A percentile compares a stretch with the other conserved stretches of the same genome.
These are phyloP conservation scores for Teratosphaeria destructans DNA, from an alignment of 2,329 filamentous ascomycete genomes.

Conservation along the genomic window DNA sequence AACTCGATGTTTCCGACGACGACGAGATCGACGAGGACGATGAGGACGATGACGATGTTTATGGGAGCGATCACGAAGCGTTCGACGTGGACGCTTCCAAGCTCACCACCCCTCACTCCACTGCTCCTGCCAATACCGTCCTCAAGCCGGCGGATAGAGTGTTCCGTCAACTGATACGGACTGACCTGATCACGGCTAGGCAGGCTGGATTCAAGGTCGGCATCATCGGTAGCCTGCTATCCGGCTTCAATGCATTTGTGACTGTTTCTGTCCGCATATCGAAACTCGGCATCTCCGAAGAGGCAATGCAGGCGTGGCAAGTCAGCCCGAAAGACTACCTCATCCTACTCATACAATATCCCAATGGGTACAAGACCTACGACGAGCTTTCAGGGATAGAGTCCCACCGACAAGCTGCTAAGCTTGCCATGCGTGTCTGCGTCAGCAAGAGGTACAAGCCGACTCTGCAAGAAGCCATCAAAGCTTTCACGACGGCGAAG, in stretches of 20 bases:
- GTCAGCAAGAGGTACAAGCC: slow-evolving; percentile 66
- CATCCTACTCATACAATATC: slow-evolving; percentile 59
- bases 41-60: slow-evolving; percentile 27
- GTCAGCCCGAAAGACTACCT: slow-evolving; percentile 58
- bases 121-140: background rate
- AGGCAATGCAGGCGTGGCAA: slow-evolving; percentile 69
- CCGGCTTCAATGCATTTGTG: slow-evolving; percentile 43
- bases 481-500: slow-evolving; percentile 39
- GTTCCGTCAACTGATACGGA: slow-evolving; percentile 19
- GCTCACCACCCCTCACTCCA: slow-evolving; percentile 5
- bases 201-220: slow-evolving; percentile 61
- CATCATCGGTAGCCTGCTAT: slow-evolving; percentile 43
- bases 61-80: slow-evolving; percentile 18
- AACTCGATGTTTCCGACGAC: slow-evolving; percentile 19
- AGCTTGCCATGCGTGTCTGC: slow-evolving; percentile 56
- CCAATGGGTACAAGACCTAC: slow-evolving; percentile 50
- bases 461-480: slow-evolving; percentile 42
- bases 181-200: slow-evolving; percentile 52
- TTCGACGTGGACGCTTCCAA: slow-evolving; percentile 11
- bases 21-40: slow-evolving; percentile 27
- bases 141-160: slow-evolving; percentile 1
- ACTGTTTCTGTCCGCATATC: slow-evolving; percentile 59
- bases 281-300: slow-evolving; percentile 62
- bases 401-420: slow-evolving; percentile 22
- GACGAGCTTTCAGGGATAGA: slow-evolving; percentile 42